A percentile compares a stretch with the other conserved stretches of the same genome.
These are phyloP conservation scores for Suillus discolor DNA, from an alignment of 768 basidiomycete genomes.

Conservation along the genomic window DNA sequence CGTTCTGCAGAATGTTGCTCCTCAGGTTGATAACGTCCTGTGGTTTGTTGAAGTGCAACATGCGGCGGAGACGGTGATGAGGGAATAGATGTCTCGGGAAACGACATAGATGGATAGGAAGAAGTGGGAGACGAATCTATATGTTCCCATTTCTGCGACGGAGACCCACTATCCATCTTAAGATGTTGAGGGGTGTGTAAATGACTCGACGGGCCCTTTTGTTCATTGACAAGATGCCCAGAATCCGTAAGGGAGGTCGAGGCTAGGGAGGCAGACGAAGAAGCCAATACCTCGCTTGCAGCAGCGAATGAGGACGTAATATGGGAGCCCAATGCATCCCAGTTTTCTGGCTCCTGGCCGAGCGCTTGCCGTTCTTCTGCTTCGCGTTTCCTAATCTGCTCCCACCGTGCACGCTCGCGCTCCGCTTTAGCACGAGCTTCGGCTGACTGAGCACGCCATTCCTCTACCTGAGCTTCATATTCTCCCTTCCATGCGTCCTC, in stretches of 20 bases:
- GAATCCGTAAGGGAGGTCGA: slow-evolving; percentile 38
- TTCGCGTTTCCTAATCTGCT: slow-evolving; percentile 49
- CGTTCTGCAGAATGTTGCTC: slow-evolving; percentile 24
- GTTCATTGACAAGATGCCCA: slow-evolving; percentile 43
- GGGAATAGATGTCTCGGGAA: slow-evolving; percentile 62
- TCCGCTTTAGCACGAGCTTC: slow-evolving; percentile 76
- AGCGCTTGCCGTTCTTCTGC: slow-evolving; percentile 47
- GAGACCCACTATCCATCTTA: slow-evolving; percentile 24
- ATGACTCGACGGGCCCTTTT: slow-evolving; percentile 30
- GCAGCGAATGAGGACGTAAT: slow-evolving; percentile 6
- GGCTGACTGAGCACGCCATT: slow-evolving; percentile 75
- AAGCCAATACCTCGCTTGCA: slow-evolving; percentile 16
- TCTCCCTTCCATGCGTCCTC: slow-evolving; percentile 64
- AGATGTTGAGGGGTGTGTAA: slow-evolving; percentile 32
- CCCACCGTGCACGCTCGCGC: slow-evolving; percentile 72
- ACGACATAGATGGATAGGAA: slow-evolving; percentile 82
- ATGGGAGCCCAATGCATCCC: slow-evolving; percentile 29
- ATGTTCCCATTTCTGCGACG: slow-evolving; percentile 74
- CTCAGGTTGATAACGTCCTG: slow-evolving; percentile 30
- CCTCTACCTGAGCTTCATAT: slow-evolving; percentile 67
- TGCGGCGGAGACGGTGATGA: slow-evolving; percentile 43
- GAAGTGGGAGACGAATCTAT: slow-evolving; percentile 57
- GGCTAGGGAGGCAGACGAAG: slow-evolving; percentile 23
- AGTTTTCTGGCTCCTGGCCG: slow-evolving; percentile 23
- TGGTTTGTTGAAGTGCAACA: slow-evolving; percentile 20